Evolutionary conservation across 345 rosid species (phyloP).

Genomic region (rapeseed (Brassica napus)): Da-Ae NC_063445.1:1011501-1012000

Average conservation of each 20-base stretch:
- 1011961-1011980: constrained; percentile 10
- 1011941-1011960: constrained; percentile 31
- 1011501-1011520: no score
- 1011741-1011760: not conserved
- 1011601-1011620: not conserved
- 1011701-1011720: constrained; percentile 27
- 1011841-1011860: not conserved
- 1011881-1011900: constrained; percentile 37
- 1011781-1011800: constrained; percentile 22
- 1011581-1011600: not conserved
- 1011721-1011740: not conserved
- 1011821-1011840: not conserved
- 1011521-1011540: no score
- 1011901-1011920: constrained; percentile 39
- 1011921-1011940: constrained; percentile 34
- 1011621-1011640: not conserved
- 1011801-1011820: not conserved
- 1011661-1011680: constrained; percentile 19
- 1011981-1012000: constrained; percentile 25
- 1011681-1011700: constrained; percentile 18
- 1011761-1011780: constrained; percentile 3
- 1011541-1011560: no score
- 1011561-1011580: no score
- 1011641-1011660: constrained; percentile 24
- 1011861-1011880: constrained; percentile 31